A percentile compares a stretch with the other conserved stretches of the same genome.
These are phyloP conservation scores for Alternaria sp. DNA, from an alignment of 2,329 filamentous ascomycete genomes.

Conservation along the genomic window DNA sequence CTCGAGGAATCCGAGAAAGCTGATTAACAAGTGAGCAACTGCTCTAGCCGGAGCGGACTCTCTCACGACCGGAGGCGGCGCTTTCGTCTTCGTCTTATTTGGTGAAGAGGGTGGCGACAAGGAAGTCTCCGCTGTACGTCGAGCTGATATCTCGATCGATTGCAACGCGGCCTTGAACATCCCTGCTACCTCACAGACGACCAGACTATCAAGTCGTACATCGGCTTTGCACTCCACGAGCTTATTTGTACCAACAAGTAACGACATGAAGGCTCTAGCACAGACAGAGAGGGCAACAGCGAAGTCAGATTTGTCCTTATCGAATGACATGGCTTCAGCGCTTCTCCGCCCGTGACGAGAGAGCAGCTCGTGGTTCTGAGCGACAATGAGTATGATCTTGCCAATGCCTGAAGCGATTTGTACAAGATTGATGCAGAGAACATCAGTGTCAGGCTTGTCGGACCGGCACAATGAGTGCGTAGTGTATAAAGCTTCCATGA, in stretches of 20 bases:
- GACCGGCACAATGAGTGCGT: conserved; percentile 41
- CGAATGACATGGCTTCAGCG: conserved; percentile 20
- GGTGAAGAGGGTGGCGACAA: neutral
- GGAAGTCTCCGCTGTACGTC: conserved; percentile 23
- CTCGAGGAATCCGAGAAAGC: conserved; percentile 50
- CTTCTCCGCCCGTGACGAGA: conserved; percentile 20
- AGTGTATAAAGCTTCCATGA: conserved; percentile 41
- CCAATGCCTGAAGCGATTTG: conserved; percentile 34
- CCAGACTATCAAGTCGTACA: conserved; percentile 25
- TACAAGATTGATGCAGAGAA: conserved; percentile 39
- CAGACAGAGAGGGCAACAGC: conserved; percentile 38
- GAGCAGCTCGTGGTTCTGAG: conserved; percentile 31
- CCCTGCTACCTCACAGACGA: conserved; percentile 46
- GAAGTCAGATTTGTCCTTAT: conserved; percentile 40
- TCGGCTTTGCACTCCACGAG: conserved; percentile 26
- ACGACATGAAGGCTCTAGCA: conserved; percentile 43
- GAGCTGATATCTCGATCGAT: conserved; percentile 40
- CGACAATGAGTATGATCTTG: conserved; percentile 33
- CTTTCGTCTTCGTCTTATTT: conserved; percentile 21
- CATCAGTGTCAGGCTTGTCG: conserved; percentile 20
- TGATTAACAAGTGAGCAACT: conserved; percentile 49
- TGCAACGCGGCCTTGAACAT: conserved; percentile 51
- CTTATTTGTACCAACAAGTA: conserved; percentile 42
- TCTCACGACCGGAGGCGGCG: conserved; percentile 15
- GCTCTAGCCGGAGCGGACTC: conserved; percentile 38